These are phyloP conservation scores for Metschnikowia koreensis DNA, from an alignment of 805 yeast species.

Conservation along the genomic window DNA sequence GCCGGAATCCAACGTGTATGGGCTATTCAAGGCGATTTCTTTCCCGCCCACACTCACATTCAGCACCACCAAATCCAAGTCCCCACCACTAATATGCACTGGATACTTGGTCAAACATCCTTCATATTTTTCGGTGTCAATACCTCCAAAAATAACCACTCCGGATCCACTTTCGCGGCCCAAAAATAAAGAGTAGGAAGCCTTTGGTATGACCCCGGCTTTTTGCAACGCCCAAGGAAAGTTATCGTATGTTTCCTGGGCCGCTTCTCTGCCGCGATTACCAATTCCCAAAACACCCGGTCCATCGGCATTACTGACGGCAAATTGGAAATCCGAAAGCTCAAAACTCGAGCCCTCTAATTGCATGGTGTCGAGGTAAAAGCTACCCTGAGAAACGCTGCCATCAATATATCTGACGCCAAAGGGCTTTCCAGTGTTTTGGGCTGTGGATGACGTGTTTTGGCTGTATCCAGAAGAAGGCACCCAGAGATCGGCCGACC, in stretches of 20 bases:
- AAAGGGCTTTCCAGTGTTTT: conserved; percentile 9
- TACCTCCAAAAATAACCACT: conserved; percentile 40
- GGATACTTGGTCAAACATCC: conserved; percentile 12
- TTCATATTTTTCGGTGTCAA: conserved; percentile 39
- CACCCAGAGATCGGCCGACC: conserved; percentile 45
- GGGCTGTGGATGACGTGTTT: conserved; percentile 3
- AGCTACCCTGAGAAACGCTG: conserved; percentile 8
- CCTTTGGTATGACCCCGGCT: conserved; percentile 54
- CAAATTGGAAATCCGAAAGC: conserved; percentile 15
- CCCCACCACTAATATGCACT: conserved; percentile 1
- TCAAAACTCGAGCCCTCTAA: conserved; percentile 3
- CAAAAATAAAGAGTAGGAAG: conserved; percentile 63
- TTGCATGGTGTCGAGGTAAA: conserved; percentile 9
- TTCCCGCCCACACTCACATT: conserved; percentile 6
- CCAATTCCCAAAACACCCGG: conserved; percentile 14
- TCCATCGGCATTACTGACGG: neutral
- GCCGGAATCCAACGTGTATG: conserved; percentile 16
- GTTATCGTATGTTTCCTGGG: conserved; percentile 32
- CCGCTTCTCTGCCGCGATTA: conserved; percentile 5
- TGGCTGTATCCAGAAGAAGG: conserved; percentile 7
- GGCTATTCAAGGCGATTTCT: neutral
- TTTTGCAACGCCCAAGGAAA: conserved; percentile 60
- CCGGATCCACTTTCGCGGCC: conserved; percentile 35
- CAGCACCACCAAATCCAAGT: conserved; percentile 7
- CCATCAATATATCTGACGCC: conserved; percentile 10